These are phyloP conservation scores for Stachybotrys chlorohalonatus DNA, from an alignment of 2,329 filamentous ascomycete species.

Conservation along the genomic window DNA sequence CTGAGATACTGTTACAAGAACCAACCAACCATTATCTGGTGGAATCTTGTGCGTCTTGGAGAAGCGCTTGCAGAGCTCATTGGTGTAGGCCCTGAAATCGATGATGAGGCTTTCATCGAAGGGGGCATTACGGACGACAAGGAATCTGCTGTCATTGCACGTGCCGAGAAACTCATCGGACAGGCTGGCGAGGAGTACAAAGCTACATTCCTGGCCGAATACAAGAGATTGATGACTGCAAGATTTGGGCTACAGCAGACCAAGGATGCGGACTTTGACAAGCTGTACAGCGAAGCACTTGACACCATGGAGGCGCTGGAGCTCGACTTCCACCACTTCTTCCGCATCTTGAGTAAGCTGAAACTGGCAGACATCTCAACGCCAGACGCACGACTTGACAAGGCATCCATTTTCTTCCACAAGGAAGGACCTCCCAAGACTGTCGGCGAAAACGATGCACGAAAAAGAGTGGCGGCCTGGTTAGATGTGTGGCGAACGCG, in stretches of 20 bases:
- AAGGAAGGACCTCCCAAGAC: constrained; percentile 53
- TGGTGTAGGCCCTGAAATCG: constrained; percentile 64
- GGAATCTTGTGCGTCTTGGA: constrained; percentile 88
- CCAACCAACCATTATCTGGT: constrained; percentile 95
- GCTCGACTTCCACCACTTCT: constrained; percentile 91
- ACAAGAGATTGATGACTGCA: constrained; percentile 73
- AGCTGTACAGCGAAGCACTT: constrained; percentile 71
- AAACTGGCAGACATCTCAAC: constrained; percentile 54
- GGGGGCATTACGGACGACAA: constrained; percentile 59
- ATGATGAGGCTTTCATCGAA: constrained; percentile 60
- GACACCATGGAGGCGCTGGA: constrained; percentile 75
- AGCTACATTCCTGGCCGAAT: constrained; percentile 77
- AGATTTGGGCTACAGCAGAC: constrained; percentile 66
- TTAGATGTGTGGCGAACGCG: constrained; percentile 68
- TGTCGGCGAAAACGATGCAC: constrained; percentile 51
- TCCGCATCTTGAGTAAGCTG: constrained; percentile 65
- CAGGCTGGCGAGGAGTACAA: constrained; percentile 82
- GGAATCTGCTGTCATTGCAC: constrained; percentile 59
- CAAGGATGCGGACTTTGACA: constrained; percentile 67
- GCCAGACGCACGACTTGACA: constrained; percentile 51
- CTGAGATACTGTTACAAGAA: constrained; percentile 88
- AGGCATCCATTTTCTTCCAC: constrained; percentile 71
- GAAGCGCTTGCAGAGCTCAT: constrained; percentile 85
- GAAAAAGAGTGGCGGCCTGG: constrained; percentile 66
- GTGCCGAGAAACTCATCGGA: constrained; percentile 77